Percentiles rank a stretch among this genome's conserved stretches.
Evolutionary conservation across 371 early-diverging fungal species (phyloP).

Genomic region (Mortierella sp.): DNA sequence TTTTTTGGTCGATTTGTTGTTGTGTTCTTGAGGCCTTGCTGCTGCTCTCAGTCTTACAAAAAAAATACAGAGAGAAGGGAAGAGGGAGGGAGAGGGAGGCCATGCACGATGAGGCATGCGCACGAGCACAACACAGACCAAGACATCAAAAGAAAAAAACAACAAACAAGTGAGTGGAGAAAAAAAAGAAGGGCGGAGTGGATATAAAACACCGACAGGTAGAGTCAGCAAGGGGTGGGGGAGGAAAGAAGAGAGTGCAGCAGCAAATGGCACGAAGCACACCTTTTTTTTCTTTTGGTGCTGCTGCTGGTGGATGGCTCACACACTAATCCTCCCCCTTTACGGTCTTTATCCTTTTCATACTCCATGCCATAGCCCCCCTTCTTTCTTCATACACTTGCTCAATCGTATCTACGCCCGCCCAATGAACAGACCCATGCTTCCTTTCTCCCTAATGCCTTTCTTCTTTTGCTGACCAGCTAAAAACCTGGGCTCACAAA

Average conservation of each 20-base stretch:
- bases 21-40: neutral
- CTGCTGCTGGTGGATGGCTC: neutral
- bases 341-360: neutral
- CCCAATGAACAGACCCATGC: slow-evolving; percentile 6
- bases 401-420: neutral
- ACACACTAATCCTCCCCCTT: neutral
- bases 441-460: neutral
- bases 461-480: neutral
- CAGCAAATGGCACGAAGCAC: neutral
- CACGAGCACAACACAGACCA: slow-evolving; percentile 7
- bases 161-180: neutral
- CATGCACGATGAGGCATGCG: slow-evolving; percentile 19
- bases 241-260: neutral
- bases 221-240: neutral
- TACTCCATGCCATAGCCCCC: neutral
- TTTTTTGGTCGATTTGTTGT: neutral
- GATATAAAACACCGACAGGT: neutral
- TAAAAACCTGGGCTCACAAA: slow-evolving; percentile 7
- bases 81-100: neutral
- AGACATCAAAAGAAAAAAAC: neutral
- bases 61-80: neutral
- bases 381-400: neutral
- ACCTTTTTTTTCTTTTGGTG: neutral
- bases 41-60: slow-evolving; percentile 1
- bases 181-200: neutral